phyloP scores from a whole-genome alignment of 139 green algal species.

The Chlamydomonas sp. region DNA sequence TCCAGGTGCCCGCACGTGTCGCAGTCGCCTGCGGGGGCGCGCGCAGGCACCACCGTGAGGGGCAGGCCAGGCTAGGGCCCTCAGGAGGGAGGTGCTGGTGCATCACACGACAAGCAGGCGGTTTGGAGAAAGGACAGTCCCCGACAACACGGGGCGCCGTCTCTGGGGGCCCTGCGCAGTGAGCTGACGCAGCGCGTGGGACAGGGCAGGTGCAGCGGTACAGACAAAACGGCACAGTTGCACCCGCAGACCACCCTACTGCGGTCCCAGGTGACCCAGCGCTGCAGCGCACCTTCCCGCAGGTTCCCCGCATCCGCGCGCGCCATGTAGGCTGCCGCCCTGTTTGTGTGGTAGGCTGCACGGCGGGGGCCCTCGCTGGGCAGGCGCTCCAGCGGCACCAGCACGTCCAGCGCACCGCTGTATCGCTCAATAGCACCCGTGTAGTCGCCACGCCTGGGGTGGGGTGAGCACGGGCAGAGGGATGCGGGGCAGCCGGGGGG shows the following conservation, averaged over 20 bases:
- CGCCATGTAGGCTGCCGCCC: conserved; percentile 47
- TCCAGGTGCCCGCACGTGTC: conserved; percentile 37
- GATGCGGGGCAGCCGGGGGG: not conserved
- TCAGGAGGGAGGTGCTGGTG: not conserved
- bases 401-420: conserved; percentile 41
- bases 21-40: conserved; percentile 10
- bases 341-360: conserved; percentile 36
- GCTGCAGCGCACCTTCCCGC: conserved; percentile 8
- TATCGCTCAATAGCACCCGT: conserved; percentile 18
- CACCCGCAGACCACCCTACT: not conserved
- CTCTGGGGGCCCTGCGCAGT: not conserved
- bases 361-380: conserved; percentile 36
- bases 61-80: not conserved
- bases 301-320: conserved; percentile 12
- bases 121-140: no score
- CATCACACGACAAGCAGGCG: no score
- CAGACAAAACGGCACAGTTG: not conserved
- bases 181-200: not conserved
- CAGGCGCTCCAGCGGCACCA: conserved; percentile 35
- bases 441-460: conserved; percentile 18
- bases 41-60: not conserved
- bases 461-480: not conserved
- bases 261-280: not conserved
- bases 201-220: not conserved
- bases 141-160: not conserved